Percentiles rank a stretch among this genome's conserved stretches.
These are phyloP conservation scores for Aspergillus persii DNA, from an alignment of 2,329 filamentous ascomycete species.

Conservation along the genomic window DNA sequence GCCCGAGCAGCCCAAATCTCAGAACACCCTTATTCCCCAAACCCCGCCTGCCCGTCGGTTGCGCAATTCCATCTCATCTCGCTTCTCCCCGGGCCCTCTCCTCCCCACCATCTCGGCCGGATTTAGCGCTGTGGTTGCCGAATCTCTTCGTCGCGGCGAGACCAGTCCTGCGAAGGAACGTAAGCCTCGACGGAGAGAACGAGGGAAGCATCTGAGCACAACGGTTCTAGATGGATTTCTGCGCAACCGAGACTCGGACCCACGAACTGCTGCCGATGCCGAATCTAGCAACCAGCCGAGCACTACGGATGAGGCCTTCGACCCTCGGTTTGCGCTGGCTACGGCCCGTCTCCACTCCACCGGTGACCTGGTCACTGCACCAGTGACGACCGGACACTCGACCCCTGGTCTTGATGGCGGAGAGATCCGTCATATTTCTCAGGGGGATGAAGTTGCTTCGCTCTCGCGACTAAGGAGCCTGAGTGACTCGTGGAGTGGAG, in stretches of 20 bases:
- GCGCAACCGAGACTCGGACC: constrained; percentile 18
- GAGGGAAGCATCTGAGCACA: constrained; percentile 29
- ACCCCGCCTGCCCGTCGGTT: constrained; percentile 38
- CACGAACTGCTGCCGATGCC: constrained; percentile 14
- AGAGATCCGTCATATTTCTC: constrained; percentile 7
- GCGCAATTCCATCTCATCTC: constrained; percentile 50
- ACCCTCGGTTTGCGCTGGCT: constrained; percentile 21
- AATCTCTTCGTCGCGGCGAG: constrained; percentile 60
- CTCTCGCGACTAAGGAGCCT: constrained; percentile 33
- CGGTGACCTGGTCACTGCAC: constrained; percentile 18
- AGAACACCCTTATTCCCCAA: constrained; percentile 31
- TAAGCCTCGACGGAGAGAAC: constrained; percentile 22
- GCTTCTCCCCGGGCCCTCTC: constrained; percentile 58
- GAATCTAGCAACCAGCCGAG: constrained; percentile 9
- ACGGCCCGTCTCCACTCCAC: constrained; percentile 28
- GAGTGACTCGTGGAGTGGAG: constrained; percentile 38
- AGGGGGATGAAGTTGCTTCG: constrained; percentile 18
- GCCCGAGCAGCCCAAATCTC: constrained; percentile 19
- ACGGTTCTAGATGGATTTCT: constrained; percentile 20
- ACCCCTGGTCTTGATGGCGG: constrained; percentile 23
- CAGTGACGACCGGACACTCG: constrained; percentile 20
- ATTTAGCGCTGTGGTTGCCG: constrained; percentile 63
- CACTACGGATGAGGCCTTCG: constrained; percentile 13
- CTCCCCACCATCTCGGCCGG: constrained; percentile 60
- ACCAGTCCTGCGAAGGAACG: constrained; percentile 39